These are phyloP conservation scores for Oryza longistaminata DNA, from an alignment of 176 grass and related monocot genomes.

Conservation along the genomic window DNA sequence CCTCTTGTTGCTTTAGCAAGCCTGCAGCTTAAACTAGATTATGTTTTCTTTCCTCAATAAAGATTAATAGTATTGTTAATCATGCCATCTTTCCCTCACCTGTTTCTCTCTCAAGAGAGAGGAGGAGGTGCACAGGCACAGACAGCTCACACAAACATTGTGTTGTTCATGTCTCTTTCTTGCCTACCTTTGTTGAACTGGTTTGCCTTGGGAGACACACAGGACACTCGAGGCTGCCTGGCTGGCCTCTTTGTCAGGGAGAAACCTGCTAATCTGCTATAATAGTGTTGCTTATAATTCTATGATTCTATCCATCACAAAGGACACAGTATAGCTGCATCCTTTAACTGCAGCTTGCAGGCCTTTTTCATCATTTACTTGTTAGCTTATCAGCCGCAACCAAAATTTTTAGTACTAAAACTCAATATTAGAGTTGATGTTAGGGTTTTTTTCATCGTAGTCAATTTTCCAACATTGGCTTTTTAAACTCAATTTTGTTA, in stretches of 20 bases:
- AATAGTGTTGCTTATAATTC: neutral
- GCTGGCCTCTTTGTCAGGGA: slow-evolving; percentile 5
- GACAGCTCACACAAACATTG: slow-evolving; percentile 53
- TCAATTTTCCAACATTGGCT: no score
- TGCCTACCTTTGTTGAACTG: slow-evolving; percentile 46
- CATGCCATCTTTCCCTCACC: slow-evolving; percentile 35
- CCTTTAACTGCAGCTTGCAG: slow-evolving; percentile 35
- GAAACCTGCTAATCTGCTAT: neutral
- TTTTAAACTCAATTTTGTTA: neutral
- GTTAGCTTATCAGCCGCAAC: no score
- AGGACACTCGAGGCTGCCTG: slow-evolving; percentile 4
- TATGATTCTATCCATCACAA: slow-evolving; percentile 11
- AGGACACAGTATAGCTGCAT: slow-evolving; percentile 5
- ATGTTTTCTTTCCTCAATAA: slow-evolving; percentile 11
- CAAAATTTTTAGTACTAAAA: no score
- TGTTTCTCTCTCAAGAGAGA: neutral
- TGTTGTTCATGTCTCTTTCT: slow-evolving; percentile 66
- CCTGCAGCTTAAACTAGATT: slow-evolving; percentile 38
- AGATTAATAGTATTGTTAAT: slow-evolving; percentile 27
- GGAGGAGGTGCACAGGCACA: neutral
- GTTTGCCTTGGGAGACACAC: slow-evolving; percentile 37
- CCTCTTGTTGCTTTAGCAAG: slow-evolving; percentile 48
- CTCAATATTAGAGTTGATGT: no score
- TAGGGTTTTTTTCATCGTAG: no score
- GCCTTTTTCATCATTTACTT: neutral